Conservation (phyloP, 2,329 filamentous ascomycete species). For the Stylonectria norvegica region DNA sequence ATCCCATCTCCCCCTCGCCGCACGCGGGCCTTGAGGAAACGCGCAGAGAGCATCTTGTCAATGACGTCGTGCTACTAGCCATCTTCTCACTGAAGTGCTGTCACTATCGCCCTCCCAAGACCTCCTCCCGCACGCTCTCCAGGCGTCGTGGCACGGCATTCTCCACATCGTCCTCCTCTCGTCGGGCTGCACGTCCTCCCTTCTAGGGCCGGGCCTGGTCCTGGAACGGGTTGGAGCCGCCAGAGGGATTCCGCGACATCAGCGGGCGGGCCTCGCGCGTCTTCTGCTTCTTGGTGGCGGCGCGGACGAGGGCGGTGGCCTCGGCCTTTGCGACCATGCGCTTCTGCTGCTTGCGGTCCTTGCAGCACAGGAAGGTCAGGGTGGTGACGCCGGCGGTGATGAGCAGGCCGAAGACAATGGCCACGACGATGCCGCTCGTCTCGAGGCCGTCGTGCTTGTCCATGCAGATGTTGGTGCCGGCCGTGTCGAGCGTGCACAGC, state of each 20-base stretch:
- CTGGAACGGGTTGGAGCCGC: slow-evolving; percentile 36
- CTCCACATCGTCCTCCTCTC: too few species aligned
- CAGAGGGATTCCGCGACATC: slow-evolving; percentile 33
- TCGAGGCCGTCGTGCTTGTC: slow-evolving; percentile 39
- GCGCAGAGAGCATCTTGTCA: too few species aligned
- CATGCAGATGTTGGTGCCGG: slow-evolving; percentile 41
- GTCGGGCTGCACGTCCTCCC: too few species aligned
- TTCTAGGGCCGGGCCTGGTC: slow-evolving; percentile 34
- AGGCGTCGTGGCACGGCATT: too few species aligned
- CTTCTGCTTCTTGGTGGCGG: slow-evolving; percentile 43
- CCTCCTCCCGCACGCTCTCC: slow-evolving; percentile 20
- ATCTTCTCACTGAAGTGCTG: too few species aligned
- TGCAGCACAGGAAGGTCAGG: slow-evolving; percentile 51
- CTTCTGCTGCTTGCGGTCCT: slow-evolving; percentile 45
- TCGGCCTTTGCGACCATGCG: slow-evolving; percentile 44
- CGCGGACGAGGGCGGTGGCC: slow-evolving; percentile 48
- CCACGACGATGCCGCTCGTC: slow-evolving; percentile 45
- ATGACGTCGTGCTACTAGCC: too few species aligned
- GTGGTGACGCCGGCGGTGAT: slow-evolving; percentile 36
- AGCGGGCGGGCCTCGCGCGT: slow-evolving; percentile 33
- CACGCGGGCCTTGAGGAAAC: too few species aligned
- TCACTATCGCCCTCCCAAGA: slow-evolving; percentile 2
- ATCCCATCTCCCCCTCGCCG: too few species aligned
- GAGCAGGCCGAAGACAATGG: slow-evolving; percentile 44
- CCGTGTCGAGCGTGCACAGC: slow-evolving; percentile 41